Conservation (phyloP, 495 filamentous ascomycete genomes). For the Aspergillus taichungensis region DNA sequence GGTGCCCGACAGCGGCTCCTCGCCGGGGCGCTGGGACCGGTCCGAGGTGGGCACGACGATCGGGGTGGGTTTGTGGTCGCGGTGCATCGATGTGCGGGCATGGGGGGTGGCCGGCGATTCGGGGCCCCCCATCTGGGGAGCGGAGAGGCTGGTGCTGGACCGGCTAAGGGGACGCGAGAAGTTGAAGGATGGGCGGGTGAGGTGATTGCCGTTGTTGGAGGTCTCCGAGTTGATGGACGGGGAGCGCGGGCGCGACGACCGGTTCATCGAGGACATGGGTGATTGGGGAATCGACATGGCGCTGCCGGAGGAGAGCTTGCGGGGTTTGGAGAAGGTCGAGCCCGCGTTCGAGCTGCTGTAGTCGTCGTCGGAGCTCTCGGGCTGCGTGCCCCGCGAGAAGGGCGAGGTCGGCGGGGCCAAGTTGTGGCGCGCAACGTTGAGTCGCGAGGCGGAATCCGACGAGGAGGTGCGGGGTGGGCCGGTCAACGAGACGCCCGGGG, state of each 20-base stretch:
- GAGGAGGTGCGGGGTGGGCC: conserved; percentile 30
- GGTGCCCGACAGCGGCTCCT: conserved; percentile 33
- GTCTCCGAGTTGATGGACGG: conserved; percentile 76
- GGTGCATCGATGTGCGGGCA: conserved; percentile 18
- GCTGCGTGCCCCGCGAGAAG: conserved; percentile 40
- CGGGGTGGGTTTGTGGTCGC: conserved; percentile 29
- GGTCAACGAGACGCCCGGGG: conserved; percentile 10
- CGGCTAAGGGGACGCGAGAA: conserved; percentile 87
- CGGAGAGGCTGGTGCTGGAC: conserved; percentile 53
- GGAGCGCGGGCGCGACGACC: conserved; percentile 50
- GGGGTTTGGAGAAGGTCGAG: conserved; percentile 42
- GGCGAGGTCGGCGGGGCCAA: conserved; percentile 52
- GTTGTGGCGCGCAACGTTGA: conserved; percentile 31
- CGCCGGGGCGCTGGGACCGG: conserved; percentile 5
- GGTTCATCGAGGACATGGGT: conserved; percentile 51
- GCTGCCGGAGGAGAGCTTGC: conserved; percentile 60
- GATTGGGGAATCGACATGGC: conserved; percentile 52
- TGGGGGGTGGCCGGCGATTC: conserved; percentile 8
- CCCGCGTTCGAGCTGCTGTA: conserved; percentile 44
- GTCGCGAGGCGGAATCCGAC: conserved; percentile 38
- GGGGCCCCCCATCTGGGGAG: conserved; percentile 22
- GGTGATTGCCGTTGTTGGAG: conserved; percentile 48
- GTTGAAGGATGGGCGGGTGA: conserved; percentile 74
- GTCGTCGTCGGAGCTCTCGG: conserved; percentile 59
- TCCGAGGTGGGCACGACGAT: conserved; percentile 29